Evolutionary conservation across 139 green algal genomes (phyloP).

Genomic region (Tetraselmis striata): DNA sequence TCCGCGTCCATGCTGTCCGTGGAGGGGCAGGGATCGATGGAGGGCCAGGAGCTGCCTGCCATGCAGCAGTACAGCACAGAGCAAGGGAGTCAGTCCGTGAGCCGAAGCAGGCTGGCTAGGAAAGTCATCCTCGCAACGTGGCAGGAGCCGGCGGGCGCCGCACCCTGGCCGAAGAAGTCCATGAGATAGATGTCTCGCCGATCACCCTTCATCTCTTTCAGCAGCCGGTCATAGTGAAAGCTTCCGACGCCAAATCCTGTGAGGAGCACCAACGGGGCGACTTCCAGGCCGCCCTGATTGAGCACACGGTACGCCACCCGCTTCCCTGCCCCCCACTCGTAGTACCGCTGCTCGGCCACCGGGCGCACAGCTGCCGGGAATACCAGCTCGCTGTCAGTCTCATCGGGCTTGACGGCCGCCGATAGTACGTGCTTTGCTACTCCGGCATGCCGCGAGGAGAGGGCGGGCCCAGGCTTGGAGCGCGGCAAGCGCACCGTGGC

Average conservation of each 20-base stretch:
- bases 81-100: too few species aligned
- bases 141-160: too few species aligned
- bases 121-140: too few species aligned
- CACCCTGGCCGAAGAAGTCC: not conserved
- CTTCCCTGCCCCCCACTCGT: not conserved
- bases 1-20: not conserved
- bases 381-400: too few species aligned
- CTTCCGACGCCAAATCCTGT: not conserved
- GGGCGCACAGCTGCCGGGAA: too few species aligned
- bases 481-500: too few species aligned
- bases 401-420: too few species aligned
- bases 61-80: too few species aligned
- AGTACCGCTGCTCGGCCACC: not conserved
- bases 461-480: too few species aligned
- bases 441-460: too few species aligned
- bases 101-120: too few species aligned
- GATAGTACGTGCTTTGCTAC: too few species aligned
- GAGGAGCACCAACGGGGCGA: not conserved
- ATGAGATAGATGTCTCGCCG: not conserved
- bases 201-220: not conserved
- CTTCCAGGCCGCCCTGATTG: not conserved
- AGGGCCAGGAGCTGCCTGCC: not conserved
- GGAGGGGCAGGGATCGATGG: not conserved
- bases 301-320: not conserved
- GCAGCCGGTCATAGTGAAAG: not conserved